These are phyloP conservation scores for Crithidia thermophila DNA, from an alignment of 208 protist species.

Conservation along the genomic window DNA sequence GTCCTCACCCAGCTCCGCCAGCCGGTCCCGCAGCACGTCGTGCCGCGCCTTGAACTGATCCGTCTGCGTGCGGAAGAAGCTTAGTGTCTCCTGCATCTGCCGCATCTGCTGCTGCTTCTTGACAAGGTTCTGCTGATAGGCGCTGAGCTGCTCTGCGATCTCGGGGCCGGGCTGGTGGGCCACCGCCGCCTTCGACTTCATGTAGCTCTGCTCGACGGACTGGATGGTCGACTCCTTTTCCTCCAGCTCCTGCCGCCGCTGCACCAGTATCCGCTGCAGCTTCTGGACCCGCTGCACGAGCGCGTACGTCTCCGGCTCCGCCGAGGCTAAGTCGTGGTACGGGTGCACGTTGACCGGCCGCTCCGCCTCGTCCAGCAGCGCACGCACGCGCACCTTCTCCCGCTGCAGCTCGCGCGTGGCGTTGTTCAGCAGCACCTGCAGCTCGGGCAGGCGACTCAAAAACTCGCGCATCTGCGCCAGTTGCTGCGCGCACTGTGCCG, in stretches of 20 bases:
- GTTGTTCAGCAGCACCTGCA: constrained; percentile 70
- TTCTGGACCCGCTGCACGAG: constrained; percentile 95
- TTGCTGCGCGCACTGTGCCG: constrained; percentile 46
- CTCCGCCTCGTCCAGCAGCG: constrained; percentile 95
- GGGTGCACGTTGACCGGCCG: constrained; percentile 97
- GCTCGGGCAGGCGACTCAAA: constrained; percentile 53
- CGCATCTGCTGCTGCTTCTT: constrained; percentile 95
- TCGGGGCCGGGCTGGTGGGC: constrained; percentile 95
- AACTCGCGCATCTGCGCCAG: constrained; percentile 58
- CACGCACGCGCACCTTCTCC: constrained; percentile 87
- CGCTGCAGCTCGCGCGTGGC: constrained; percentile 59
- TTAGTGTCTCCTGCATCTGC: constrained; percentile 76
- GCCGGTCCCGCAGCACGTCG: constrained; percentile 66
- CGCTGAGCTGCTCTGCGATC: constrained; percentile 95
- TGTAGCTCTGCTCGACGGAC: constrained; percentile 92
- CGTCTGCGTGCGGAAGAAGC: constrained; percentile 86
- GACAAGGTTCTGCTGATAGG: constrained; percentile 92
- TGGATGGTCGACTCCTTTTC: constrained; percentile 93
- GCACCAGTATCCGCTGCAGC: constrained; percentile 96
- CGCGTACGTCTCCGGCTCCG: constrained; percentile 94
- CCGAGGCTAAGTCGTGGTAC: constrained; percentile 95
- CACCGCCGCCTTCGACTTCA: constrained; percentile 94
- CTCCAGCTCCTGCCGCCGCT: constrained; percentile 93
- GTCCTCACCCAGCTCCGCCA: constrained; percentile 52
- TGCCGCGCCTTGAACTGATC: constrained; percentile 72